Conservation (phyloP, 768 basidiomycete species). For the Leccinum aurantiacum region DNA sequence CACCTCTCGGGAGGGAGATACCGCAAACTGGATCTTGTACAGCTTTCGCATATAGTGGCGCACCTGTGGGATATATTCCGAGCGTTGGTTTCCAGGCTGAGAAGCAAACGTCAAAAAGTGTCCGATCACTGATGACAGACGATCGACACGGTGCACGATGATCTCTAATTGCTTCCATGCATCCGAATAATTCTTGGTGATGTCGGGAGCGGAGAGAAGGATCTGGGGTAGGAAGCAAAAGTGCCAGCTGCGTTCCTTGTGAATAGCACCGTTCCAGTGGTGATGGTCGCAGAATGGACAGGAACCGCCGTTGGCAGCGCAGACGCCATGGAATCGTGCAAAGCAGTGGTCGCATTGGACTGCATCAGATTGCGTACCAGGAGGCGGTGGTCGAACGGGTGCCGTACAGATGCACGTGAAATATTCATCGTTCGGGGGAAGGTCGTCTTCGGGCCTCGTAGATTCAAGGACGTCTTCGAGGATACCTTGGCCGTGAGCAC, state of each 20-base stretch:
- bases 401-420: constrained; percentile 80
- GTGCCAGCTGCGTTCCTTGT: constrained; percentile 81
- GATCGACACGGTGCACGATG: constrained; percentile 77
- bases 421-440: constrained; percentile 77
- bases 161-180: constrained; percentile 79
- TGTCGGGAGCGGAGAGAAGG: constrained; percentile 69
- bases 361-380: constrained; percentile 72
- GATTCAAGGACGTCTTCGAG: constrained; percentile 74
- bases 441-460: constrained; percentile 76
- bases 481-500: constrained; percentile 61
- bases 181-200: constrained; percentile 75
- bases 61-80: constrained; percentile 77
- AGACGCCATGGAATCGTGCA: constrained; percentile 82
- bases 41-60: constrained; percentile 90
- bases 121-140: constrained; percentile 71
- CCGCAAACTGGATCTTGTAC: constrained; percentile 87
- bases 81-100: constrained; percentile 66
- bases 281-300: constrained; percentile 91
- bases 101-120: constrained; percentile 77
- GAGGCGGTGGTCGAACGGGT: constrained; percentile 78
- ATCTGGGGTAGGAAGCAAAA: constrained; percentile 77
- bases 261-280: constrained; percentile 86
- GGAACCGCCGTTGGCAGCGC: constrained; percentile 85
- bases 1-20: constrained; percentile 76
- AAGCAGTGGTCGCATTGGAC: constrained; percentile 90